Base-by-base conservation (phyloP, 192 early-diverging fungal species). In the Mortierella antarctica region DNA sequence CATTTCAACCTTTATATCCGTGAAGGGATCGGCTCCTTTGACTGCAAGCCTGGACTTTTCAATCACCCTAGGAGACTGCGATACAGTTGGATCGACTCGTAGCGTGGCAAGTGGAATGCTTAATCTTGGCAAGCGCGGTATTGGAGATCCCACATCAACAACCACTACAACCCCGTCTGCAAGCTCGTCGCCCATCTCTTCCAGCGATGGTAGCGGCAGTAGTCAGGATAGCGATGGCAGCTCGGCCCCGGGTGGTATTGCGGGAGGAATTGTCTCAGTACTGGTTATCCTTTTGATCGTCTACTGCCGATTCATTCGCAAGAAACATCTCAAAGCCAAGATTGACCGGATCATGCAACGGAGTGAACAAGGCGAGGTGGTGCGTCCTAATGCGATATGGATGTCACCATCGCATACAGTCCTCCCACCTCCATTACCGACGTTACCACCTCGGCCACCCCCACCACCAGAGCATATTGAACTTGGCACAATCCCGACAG, bases 171-270 rank as follows among this genome's bases (percentile, higher is more conserved):
- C 31, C 31, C 31, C 31, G 3, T 2, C 31, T 31, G 31, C 3
- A 31, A 31, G 31, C 31, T 31, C 31, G 1, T 31, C 31, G 31
- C 31, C 31, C 31, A 31, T 3, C 1, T 2, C 31, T 3, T 31
- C 31, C 31, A 31, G 31, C 31, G 31, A 31, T 31, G 31, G 57
- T 7, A 5, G 31, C n/a, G 41, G 3, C 7, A 31, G 57, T 17
- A 40, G 7, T 58, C 8, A 8, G 31, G 39, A 8, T 41, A 50
- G 62, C 48, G 31, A 6, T 50, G n/a, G 44, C 55, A 57, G 20
- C 9, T 57, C 61, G 11, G 31, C 31, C 31, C 31, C 31, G 31
- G 65, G 65, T 20, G 65, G 65, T 15, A 57, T 57, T 47, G 54
- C 13, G 14, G 65, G 65, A 1, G 44, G 65, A 5, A 31, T 50